Base-by-base conservation (phyloP, 2,329 filamentous ascomycete genomes). In the Aureobasidium pullulans region DNA sequence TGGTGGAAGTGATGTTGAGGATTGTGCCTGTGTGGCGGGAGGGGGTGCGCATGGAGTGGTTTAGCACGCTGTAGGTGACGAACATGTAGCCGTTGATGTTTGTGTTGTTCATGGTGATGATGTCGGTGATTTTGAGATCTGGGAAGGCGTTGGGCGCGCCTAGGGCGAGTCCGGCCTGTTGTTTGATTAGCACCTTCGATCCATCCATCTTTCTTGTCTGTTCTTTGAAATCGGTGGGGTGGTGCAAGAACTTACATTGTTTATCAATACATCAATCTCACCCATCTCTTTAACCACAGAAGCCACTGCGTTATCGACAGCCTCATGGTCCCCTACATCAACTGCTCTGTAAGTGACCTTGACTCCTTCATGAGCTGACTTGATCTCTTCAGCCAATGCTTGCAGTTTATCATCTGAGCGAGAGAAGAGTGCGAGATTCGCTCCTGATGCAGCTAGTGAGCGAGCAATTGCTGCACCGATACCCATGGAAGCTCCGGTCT, bases 41-140 rank as follows among this genome's bases (percentile, higher is more conserved):
- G 60, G 74, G 13, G 2, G 34, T 36, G 34, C 13, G 70, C 72
- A 78, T 78, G 31, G 69, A 70, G 3, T 68, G 66, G 46, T 79
- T 80, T 2, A 80, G 70, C 0, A 76, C 76, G 0, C 74, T 71
- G 61, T 80, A 73, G 0, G 77, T 74, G 0, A 71, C 71, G 48
- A 72, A 77, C 74, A 81, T 78, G 63, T 73, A 70, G 2, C 79
- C 78, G 59, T 75, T 75, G 60, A 80, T 72, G 61, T 81, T 80
- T 0, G 77, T 80, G 43, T 68, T 67, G 44, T 73, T 75, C 77
- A 80, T 80, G 3, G 72, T 74, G 3, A 71, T 66, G 39, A 80
- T 74, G 9, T 76, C 70, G 2, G 56, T 48, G 36, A 79, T 72
- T 11, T 71, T 68, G 19, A 79, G 70, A 8, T 77, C 71, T 0